Evolutionary conservation across 306 rosid genomes (phyloP), one percentile per base, ranked within the genome.

Genomic region (Vachellia pachyceras): DNA sequence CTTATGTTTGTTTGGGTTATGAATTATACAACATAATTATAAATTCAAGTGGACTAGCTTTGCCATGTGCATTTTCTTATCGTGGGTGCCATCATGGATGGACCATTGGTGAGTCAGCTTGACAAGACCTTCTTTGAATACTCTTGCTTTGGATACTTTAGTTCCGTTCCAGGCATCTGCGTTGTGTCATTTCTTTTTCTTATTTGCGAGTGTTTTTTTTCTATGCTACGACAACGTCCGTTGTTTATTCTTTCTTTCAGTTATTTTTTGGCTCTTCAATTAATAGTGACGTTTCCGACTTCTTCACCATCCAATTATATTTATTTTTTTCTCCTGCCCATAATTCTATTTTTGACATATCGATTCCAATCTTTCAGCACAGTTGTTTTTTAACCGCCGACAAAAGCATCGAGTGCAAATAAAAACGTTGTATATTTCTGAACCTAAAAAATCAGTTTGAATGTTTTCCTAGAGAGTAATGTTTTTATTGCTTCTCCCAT

Each of bases 111-210:
- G 78, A 74, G 55, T 64, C 64, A 66, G 54, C 77, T 55, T 42
- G 77, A 70, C 68, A n/a, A 57, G 67, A 69, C 75, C 55, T 69
- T 69, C 77, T 7, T 65, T 42, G 77, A 79, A 25, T 25, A 55
- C 67, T 57, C 25, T 55, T 55, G 77, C 60, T 25, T 79, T 40
- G 46, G 74, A 72, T 41, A 36, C 70, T 66, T 23, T 15, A 25
- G 70, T 54, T 55, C 69, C 68, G 44, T 78, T 78, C 69, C 42
- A 22, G 45, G 35, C 66, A 12, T 73, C 77, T 36, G 46, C 10
- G 12, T 33, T 73, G 77, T 73, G 49, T 52, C 50, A 18, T 37
- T 54, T n/a, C 50, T 52, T 73, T 54, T 50, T 8, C 77, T 33
- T 72, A 8, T 47, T 73, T 25, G n/a, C 22, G 18, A 55, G 22